phyloP scores from a whole-genome alignment of 768 basidiomycete species.

The Suillus subalutaceus region DNA sequence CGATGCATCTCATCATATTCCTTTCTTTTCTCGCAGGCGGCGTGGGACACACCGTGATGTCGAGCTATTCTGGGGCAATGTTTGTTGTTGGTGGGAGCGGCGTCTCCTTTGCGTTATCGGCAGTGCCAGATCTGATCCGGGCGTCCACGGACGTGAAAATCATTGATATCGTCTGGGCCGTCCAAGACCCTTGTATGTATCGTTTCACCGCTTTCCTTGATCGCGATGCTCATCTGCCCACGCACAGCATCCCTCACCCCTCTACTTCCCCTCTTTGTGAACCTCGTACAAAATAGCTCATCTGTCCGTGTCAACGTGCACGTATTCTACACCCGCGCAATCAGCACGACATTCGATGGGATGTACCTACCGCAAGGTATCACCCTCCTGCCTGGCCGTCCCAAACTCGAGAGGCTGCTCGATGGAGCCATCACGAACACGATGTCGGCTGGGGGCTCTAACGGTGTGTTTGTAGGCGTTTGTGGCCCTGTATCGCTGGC shows the following conservation, averaged over 20 bases:
- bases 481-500: conserved; percentile 45
- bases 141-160: conserved; percentile 38
- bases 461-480: conserved; percentile 44
- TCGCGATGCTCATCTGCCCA: conserved; percentile 15
- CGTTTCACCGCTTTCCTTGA: conserved; percentile 9
- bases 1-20: too few species aligned
- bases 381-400: conserved; percentile 57
- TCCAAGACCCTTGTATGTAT: conserved; percentile 45
- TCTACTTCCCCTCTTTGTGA: conserved; percentile 39
- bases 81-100: conserved; percentile 65
- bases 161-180: conserved; percentile 60
- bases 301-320: conserved; percentile 40
- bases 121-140: conserved; percentile 57
- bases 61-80: conserved; percentile 54
- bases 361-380: conserved; percentile 40
- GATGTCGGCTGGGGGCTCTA: conserved; percentile 39
- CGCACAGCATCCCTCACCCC: conserved; percentile 37
- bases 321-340: conserved; percentile 48
- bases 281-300: conserved; percentile 39
- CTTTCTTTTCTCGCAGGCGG: conserved; percentile 35
- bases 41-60: conserved; percentile 47
- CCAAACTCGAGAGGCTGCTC: conserved; percentile 50
- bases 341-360: conserved; percentile 34
- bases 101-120: conserved; percentile 55
- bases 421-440: conserved; percentile 49